Percentiles rank a stretch among this genome's conserved stretches.
These are phyloP conservation scores for Phytophthora cactorum DNA, from an alignment of 352 stramenopile species.

Conservation along the genomic window DNA sequence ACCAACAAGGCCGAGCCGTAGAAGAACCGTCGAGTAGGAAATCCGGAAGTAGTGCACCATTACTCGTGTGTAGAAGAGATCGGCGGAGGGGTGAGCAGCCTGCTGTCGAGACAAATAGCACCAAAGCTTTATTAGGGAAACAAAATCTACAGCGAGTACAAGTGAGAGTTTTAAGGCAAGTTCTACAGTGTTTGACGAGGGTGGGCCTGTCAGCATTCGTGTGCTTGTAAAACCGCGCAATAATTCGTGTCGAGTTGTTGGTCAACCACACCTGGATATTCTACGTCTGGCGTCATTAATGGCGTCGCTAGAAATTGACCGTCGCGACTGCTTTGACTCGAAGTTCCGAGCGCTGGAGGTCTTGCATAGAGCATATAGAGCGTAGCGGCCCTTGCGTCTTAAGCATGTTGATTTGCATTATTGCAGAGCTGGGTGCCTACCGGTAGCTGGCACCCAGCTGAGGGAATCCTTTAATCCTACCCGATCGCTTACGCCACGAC, in stretches of 20 bases:
- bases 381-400: background rate
- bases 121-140: constrained; percentile 30
- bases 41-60: constrained; percentile 19
- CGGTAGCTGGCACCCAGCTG: background rate
- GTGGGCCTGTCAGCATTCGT: constrained; percentile 19
- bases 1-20: constrained; percentile 20
- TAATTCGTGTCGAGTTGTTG: constrained; percentile 34
- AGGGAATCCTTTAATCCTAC: background rate
- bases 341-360: background rate
- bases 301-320: constrained; percentile 10
- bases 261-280: constrained; percentile 18
- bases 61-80: constrained; percentile 16
- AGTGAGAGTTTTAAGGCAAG: background rate
- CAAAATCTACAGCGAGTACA: constrained; percentile 4
- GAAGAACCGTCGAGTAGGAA: constrained; percentile 15
- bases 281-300: constrained; percentile 11
- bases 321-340: too few species aligned
- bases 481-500: background rate
- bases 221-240: constrained; percentile 16
- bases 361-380: constrained; percentile 22
- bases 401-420: constrained; percentile 2
- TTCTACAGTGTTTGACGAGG: constrained; percentile 6
- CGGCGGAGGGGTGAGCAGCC: background rate
- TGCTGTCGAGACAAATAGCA: constrained; percentile 29
- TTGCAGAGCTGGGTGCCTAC: background rate